Base-by-base conservation (phyloP, 768 basidiomycete species). In the Rhodotorula babjevae region DNA sequence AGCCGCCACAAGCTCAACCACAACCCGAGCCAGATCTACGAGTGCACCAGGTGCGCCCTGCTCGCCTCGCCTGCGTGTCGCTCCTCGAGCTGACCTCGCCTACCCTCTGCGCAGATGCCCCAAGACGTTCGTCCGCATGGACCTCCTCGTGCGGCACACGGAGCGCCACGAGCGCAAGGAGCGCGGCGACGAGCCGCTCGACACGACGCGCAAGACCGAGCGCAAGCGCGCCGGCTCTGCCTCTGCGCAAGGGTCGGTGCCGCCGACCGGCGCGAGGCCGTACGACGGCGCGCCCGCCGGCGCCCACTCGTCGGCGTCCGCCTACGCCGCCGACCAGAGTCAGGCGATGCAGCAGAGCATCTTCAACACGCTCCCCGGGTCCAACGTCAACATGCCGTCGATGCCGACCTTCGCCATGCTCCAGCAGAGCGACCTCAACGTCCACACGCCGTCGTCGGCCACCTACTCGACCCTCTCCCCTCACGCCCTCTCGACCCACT, bases 91-190 rank as follows among this genome's bases (percentile, higher is more conserved):
- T 19, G 23, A n/a, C 50, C 8, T 31, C 31, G 1, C 33, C 21
- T 18, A 2, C 27, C 29, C n/a, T 14, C 16, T 8, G 31, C 21
- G 47, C 66, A 69, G 75, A n/a, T 77, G 72, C 52, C 63, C 60
- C 31, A 77, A 74, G 55, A 69, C 67, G 36, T 73, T 74, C 50
- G 77, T 73, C 25, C 46, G 69, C 16, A 59, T 68, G 58, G 77
- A 78, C 56, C 65, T 78, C 11, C 70, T 78, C 62, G 66, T 75
- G 27, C 69, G 77, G 19, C 77, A 78, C 55, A 59, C 73, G 7
- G 75, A 78, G 42, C 70, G 77, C 0, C 77, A 78, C 63, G 74
- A 78, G 60, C 71, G 77, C 15, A 71, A 78, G 59, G 72, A 72
- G 42, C 66, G 71, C 6, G 76, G 76, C 31, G 63, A 72, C 21